Conservation (phyloP, 306 rosid species). For the Amphicarpaea edgeworthii region DNA sequence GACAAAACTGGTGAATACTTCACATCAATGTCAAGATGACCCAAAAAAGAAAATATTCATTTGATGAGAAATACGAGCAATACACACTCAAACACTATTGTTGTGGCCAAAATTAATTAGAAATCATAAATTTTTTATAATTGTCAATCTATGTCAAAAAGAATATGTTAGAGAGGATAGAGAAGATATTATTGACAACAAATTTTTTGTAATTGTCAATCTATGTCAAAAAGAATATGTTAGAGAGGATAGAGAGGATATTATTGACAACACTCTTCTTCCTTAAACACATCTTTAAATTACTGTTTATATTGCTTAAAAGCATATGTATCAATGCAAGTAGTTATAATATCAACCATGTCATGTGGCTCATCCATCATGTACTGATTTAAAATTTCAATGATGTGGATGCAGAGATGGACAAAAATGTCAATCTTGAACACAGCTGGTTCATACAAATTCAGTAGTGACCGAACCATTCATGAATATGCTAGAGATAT, state of each 20-base stretch:
- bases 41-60: too few relatives aligned
- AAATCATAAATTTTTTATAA: too few relatives aligned
- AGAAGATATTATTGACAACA: too few relatives aligned
- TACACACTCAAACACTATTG: too few relatives aligned
- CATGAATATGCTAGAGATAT: conserved; percentile 89
- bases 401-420: conserved; percentile 75
- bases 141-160: too few relatives aligned
- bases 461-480: conserved; percentile 95
- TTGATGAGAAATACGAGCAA: neutral
- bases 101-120: too few relatives aligned
- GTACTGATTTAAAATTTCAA: conserved; percentile 8
- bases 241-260: too few relatives aligned
- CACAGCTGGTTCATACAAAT: conserved; percentile 93
- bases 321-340: conserved; percentile 22
- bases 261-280: too few relatives aligned
- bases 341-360: neutral
- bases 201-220: too few relatives aligned
- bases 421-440: conserved; percentile 94
- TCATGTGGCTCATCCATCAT: conserved; percentile 12
- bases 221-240: neutral
- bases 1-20: too few relatives aligned
- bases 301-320: neutral
- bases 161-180: neutral
- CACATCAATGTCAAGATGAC: too few relatives aligned
- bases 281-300: too few relatives aligned